Evolutionary conservation across 75 land plant genomes (phyloP).

Genomic region (Picea glauca): DNA sequence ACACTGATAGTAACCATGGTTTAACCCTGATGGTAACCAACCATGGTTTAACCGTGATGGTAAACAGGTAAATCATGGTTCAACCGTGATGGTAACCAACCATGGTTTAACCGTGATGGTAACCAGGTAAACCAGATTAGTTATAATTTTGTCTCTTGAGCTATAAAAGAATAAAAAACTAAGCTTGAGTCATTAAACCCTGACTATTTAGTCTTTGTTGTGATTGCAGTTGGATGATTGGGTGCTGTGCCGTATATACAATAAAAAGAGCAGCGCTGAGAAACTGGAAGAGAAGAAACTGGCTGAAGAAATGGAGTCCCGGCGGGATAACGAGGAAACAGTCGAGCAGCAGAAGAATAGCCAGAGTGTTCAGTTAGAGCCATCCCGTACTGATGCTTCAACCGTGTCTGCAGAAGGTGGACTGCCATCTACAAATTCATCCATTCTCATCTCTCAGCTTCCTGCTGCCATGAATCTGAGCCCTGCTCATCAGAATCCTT

Average conservation of each 20-base stretch:
- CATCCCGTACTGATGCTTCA: background rate
- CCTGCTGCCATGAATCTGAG: background rate
- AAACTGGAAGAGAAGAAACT: constrained; percentile 7
- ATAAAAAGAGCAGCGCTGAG: constrained; percentile 24
- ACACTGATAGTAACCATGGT: too few relatives aligned
- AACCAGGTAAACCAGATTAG: too few relatives aligned
- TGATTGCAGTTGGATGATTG: constrained; percentile 32
- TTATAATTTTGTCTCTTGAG: too few relatives aligned
- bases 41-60: too few relatives aligned
- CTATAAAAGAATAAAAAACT: too few relatives aligned
- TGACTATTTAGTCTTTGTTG: too few relatives aligned
- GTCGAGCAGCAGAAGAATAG: background rate
- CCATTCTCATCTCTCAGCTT: background rate
- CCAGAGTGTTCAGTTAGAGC: background rate
- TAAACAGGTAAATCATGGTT: too few relatives aligned
- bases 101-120: too few relatives aligned
- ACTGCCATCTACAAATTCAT: background rate
- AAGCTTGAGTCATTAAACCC: too few relatives aligned
- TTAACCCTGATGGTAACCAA: too few relatives aligned
- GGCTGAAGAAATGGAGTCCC: background rate
- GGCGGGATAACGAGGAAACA: background rate
- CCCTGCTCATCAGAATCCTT: background rate
- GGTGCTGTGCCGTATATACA: constrained; percentile 31
- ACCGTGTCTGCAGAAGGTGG: background rate
- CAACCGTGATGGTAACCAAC: too few relatives aligned